phyloP scores from a whole-genome alignment of 2,329 filamentous ascomycete genomes.

The Colletotrichum lini region DNA sequence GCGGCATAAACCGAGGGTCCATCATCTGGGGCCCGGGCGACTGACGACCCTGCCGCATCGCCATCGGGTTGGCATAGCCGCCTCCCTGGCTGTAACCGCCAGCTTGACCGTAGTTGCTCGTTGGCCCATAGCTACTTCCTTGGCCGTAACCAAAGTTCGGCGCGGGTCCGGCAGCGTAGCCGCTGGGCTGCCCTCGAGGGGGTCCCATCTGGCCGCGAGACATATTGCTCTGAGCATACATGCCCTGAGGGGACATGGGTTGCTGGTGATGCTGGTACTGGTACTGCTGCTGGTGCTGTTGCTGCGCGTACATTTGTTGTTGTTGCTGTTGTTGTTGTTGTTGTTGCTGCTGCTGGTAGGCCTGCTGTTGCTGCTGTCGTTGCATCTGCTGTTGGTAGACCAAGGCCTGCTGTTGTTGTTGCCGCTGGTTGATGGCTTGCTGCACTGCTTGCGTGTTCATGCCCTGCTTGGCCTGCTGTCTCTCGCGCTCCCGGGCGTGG shows the following conservation, averaged over 20 bases:
- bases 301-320: slow-evolving; percentile 48
- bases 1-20: slow-evolving; percentile 48
- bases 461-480: slow-evolving; percentile 77
- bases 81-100: slow-evolving; percentile 27
- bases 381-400: slow-evolving; percentile 53
- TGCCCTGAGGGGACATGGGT: slow-evolving; percentile 37
- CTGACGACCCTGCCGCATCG: slow-evolving; percentile 48
- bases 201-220: slow-evolving; percentile 35
- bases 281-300: slow-evolving; percentile 15
- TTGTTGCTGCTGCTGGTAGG: slow-evolving; percentile 46
- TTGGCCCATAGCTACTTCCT: slow-evolving; percentile 16
- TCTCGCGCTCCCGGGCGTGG: slow-evolving; percentile 84
- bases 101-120: slow-evolving; percentile 21
- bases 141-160: slow-evolving; percentile 33
- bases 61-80: slow-evolving; percentile 42
- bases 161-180: slow-evolving; percentile 17
- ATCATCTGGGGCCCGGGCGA: slow-evolving; percentile 46
- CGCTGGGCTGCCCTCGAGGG: slow-evolving; percentile 22
- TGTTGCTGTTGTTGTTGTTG: slow-evolving; percentile 32
- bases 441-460: slow-evolving; percentile 80
- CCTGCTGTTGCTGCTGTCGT: slow-evolving; percentile 49
- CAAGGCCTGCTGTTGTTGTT: slow-evolving; percentile 57
- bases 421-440: slow-evolving; percentile 78
- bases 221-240: slow-evolving; percentile 40
- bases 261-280: slow-evolving; percentile 31